Evolutionary conservation across 1,284 basidiomycete species (phyloP), one percentile per base, ranked within the genome.

Genomic region (Malassezia caprae): DNA sequence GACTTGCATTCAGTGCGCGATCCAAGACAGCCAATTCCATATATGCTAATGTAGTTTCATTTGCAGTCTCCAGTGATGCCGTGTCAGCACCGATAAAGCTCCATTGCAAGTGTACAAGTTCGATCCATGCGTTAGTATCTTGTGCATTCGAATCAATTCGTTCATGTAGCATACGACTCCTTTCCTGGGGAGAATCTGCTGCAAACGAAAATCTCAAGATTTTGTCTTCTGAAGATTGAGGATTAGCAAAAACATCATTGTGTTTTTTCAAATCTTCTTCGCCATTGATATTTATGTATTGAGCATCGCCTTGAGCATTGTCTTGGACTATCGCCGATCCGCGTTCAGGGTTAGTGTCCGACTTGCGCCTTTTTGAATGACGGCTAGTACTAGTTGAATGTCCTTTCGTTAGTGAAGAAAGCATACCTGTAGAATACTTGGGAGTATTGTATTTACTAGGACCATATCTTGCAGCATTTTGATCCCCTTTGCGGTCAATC

Each of bases 21-120:
- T 57, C 49, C 26, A 57, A 15, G 5, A 57, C 55, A n/a, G 49
- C 44, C 21, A 57, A 17, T 27, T 52, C 39, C 50, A 48, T 45
- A 10, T 24, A 28, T 0, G 55, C 49, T 23, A 47, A 21, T 26
- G 42, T 40, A 5, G 49, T 12, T 32, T 47, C 43, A 1, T 28
- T 37, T 4, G 15, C 3, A 8, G 46, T 19, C 37, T 35, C n/a
- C 3, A 27, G 10, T 12, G n/a, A 5, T n/a, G n/a, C 5, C 12
- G 37, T 31, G 13, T 31, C 42, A n/a, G 31, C 28, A 2, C 31
- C 40, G 3, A 39, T 12, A 2, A 57, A 13, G 5, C 4, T 15
- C 15, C 13, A 21, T 19, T 57, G 55, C 0, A 50, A n/a, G 15
- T 52, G 26, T 5, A 46, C 50, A 8, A 57, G 50, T 2, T 42